A percentile compares a stretch with the other conserved stretches of the same genome.
phyloP scores from a whole-genome alignment of 1,139 yeast genomes.

The Magnusiomyces suaveolens region DNA sequence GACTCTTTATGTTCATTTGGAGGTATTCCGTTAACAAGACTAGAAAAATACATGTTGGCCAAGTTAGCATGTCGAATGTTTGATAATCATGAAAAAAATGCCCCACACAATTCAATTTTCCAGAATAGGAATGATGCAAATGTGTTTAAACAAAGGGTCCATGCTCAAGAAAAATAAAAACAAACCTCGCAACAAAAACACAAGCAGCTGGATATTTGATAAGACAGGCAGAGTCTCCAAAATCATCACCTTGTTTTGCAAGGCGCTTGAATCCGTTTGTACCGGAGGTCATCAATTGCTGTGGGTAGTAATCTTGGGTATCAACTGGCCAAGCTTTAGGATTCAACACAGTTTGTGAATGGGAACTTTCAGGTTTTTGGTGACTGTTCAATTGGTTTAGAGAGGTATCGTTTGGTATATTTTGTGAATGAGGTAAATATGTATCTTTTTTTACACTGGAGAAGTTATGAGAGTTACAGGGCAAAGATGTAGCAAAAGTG shows the following conservation, averaged over 20 bases:
- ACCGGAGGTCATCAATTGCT: not conserved
- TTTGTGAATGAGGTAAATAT: no score
- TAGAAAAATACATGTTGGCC: not conserved
- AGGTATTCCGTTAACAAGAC: conserved; percentile 15
- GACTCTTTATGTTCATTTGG: conserved; percentile 12
- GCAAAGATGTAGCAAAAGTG: no score
- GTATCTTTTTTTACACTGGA: no score
- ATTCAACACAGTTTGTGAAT: not conserved
- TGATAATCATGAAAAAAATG: not conserved
- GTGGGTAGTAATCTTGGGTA: not conserved
- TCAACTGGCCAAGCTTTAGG: not conserved
- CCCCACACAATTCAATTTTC: not conserved
- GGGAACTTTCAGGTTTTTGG: not conserved
- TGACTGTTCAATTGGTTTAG: not conserved
- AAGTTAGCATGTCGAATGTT: not conserved
- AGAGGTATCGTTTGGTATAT: no score
- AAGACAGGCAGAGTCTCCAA: not conserved
- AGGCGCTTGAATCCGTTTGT: not conserved
- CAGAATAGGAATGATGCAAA: not conserved
- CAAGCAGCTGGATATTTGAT: conserved; percentile 57
- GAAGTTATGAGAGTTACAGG: no score
- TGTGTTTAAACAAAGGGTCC: not conserved
- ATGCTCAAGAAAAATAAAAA: conserved; percentile 8
- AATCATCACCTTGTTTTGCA: not conserved
- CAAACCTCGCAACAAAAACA: conserved; percentile 63